phyloP scores from a whole-genome alignment of 1,284 basidiomycete genomes.

The Cutaneotrichosporon cavernicola region DNA sequence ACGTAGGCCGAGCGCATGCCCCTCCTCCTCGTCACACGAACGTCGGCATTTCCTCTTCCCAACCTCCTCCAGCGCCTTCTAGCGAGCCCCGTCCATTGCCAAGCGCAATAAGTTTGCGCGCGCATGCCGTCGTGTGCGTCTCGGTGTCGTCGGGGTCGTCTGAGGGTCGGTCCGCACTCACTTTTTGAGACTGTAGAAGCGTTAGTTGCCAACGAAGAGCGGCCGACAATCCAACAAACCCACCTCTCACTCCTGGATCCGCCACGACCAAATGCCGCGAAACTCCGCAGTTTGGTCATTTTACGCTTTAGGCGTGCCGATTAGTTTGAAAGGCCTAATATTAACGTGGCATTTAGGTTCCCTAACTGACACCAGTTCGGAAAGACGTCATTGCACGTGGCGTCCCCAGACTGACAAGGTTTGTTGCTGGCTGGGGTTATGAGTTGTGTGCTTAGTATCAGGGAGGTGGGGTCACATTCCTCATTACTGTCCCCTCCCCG shows the following conservation, averaged over 20 bases:
- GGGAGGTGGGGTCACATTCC: neutral
- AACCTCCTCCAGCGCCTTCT: neutral
- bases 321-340: neutral
- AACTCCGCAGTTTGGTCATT: neutral
- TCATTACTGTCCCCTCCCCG: neutral
- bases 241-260: too few relatives aligned
- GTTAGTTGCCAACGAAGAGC: conserved; percentile 3
- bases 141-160: conserved; percentile 2
- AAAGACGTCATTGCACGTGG: neutral
- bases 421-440: neutral
- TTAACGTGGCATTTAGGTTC: neutral
- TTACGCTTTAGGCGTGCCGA: too few relatives aligned
- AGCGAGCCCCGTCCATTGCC: neutral
- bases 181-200: conserved; percentile 10
- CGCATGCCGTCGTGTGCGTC: neutral
- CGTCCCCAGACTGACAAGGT: neutral
- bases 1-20: too few relatives aligned
- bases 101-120: neutral
- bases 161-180: neutral
- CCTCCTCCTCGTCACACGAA: neutral
- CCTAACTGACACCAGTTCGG: neutral
- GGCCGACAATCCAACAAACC: neutral
- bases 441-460: neutral
- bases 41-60: neutral
- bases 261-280: too few relatives aligned